Evolutionary conservation across 768 basidiomycete species (phyloP), one percentile per base, ranked within the genome.

Genomic region (Lepiota brunneoincarnata): DNA sequence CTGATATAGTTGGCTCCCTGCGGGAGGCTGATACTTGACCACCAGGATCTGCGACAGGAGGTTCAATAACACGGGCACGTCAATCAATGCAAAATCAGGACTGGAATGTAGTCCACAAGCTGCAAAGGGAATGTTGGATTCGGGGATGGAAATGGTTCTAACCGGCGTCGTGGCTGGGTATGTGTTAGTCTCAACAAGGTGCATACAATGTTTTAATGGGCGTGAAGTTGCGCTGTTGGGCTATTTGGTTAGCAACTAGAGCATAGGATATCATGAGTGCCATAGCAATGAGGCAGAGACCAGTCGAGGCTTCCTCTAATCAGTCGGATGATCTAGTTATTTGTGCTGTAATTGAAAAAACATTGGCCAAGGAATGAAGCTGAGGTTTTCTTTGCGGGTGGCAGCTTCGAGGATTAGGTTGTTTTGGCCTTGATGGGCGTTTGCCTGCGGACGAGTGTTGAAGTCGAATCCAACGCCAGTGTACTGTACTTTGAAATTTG

Each of bases 391-490:
- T 26, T 65, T 69, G 7, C 71, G 69, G 7, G 65, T 70, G 4
- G 73, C 76, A 12, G 75, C 76, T 49, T 67, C 72, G 6, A 72
- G 61, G 42, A 79, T 73, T 63, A 61, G 56, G 18, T 39, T 56
- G 41, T 68, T 66, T 10, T 61, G 61, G 11, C 61, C 49, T n/a
- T 62, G 24, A 57, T 67, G 64, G 6, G 56, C 49, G 24, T 63
- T 65, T 7, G 47, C 50, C 2, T 46, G 44, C 4, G 59, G 69
- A 41, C 54, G 64, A 59, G 64, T 55, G 35, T 65, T 65, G 34
- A 72, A 26, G 51, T 66, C 62, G 47, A 77, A 67, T 36, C 65
- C 69, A 3, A 72, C 65, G 51, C 79, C 77, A 3, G 67, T 63
- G 63, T 73, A n/a, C n/a, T 63, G 63, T 73, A 75, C 31, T 61